Percentiles rank a stretch among this genome's conserved stretches.
These are phyloP conservation scores for Hortaea werneckii DNA, from an alignment of 2,329 filamentous ascomycete genomes.

Conservation along the genomic window DNA sequence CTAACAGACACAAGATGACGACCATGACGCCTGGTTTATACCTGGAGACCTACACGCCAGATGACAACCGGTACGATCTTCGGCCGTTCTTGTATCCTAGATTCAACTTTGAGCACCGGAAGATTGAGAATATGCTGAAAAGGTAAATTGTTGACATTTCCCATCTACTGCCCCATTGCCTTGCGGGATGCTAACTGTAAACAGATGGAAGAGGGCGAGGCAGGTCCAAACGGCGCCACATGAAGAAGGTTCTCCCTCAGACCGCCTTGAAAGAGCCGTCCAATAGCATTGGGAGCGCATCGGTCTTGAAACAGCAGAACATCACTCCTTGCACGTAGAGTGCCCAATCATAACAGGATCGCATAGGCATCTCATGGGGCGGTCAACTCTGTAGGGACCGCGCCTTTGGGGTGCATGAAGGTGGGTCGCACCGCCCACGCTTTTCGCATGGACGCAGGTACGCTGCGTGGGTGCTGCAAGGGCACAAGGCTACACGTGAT, in stretches of 20 bases:
- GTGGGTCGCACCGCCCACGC: neutral
- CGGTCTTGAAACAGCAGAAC: neutral
- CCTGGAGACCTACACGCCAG: slow-evolving; percentile 38
- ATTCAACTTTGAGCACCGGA: slow-evolving; percentile 37
- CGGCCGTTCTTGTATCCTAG: slow-evolving; percentile 46
- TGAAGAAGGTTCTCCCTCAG: neutral
- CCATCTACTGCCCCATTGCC: neutral
- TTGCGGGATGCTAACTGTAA: neutral
- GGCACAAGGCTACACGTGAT: neutral
- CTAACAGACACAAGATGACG: slow-evolving; percentile 58
- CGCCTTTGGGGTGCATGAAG: neutral
- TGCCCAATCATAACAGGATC: neutral
- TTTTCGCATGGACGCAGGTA: neutral
- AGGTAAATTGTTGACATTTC: slow-evolving; percentile 20
- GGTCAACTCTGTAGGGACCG: too few relatives aligned
- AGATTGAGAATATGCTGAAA: slow-evolving; percentile 39
- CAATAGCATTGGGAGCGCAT: neutral
- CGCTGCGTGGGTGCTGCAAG: neutral
- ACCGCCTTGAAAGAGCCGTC: neutral
- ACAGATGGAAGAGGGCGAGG: slow-evolving; percentile 29
- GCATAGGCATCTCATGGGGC: neutral
- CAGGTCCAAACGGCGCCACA: slow-evolving; percentile 1
- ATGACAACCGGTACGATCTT: slow-evolving; percentile 47
- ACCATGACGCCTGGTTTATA: slow-evolving; percentile 50
- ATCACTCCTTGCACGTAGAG: neutral